Percentiles rank a stretch among this genome's conserved stretches.
Conservation (phyloP, 768 basidiomycete genomes). For the Naganishia vaughanmartiniae region DNA sequence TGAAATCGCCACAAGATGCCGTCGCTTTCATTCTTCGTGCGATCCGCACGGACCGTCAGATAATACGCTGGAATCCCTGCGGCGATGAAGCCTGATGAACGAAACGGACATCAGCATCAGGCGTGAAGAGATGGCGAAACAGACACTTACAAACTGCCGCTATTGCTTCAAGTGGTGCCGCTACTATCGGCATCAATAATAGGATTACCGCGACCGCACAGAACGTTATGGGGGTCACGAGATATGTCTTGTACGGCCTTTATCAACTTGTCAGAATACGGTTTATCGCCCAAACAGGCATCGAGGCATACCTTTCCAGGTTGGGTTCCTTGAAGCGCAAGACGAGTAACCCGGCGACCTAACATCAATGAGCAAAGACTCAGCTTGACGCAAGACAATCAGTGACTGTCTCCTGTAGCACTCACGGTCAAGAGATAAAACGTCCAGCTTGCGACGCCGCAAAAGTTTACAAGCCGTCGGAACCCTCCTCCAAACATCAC, state of each 20-base stretch:
- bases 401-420: background rate
- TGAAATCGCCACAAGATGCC: background rate
- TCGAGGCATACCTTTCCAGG: constrained; percentile 66
- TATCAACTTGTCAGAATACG: constrained; percentile 51
- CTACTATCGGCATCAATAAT: constrained; percentile 88
- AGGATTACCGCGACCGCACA: constrained; percentile 86
- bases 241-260: constrained; percentile 82
- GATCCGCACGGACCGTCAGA: constrained; percentile 33
- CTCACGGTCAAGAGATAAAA: constrained; percentile 52
- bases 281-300: background rate
- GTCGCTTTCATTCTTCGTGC: background rate
- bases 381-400: background rate
- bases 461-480: constrained; percentile 78
- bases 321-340: constrained; percentile 80
- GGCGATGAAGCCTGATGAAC: constrained; percentile 42
- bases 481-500: constrained; percentile 87
- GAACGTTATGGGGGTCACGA: constrained; percentile 83
- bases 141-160: constrained; percentile 71
- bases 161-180: constrained; percentile 81
- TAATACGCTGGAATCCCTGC: constrained; percentile 49
- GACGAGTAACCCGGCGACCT: constrained; percentile 79
- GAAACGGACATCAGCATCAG: constrained; percentile 11
- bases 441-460: constrained; percentile 49
- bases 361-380: constrained; percentile 60
- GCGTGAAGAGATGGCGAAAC: background rate